Percentiles rank a stretch among this genome's conserved stretches.
Conservation (phyloP, 371 early-diverging fungal species). For the Mortierella sp. region DNA sequence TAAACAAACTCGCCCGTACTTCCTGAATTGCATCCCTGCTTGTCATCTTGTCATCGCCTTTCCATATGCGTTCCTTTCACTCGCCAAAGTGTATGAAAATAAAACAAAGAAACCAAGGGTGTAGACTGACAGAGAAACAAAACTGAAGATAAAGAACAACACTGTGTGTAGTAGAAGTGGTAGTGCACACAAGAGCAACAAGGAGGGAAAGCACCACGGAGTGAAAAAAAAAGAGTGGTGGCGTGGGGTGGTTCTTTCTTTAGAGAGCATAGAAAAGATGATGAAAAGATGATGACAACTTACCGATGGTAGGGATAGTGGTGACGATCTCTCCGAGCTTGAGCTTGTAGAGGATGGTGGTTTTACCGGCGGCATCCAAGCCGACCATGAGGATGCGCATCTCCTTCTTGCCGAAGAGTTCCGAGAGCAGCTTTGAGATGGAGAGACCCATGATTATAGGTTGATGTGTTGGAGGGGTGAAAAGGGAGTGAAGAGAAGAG, state of each 20-base stretch:
- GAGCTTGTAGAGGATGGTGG: constrained; percentile 86
- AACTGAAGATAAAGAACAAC: too few species aligned
- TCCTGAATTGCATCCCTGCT: background rate
- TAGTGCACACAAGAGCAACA: background rate
- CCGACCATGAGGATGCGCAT: constrained; percentile 95
- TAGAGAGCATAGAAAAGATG: constrained; percentile 9
- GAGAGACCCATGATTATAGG: constrained; percentile 66
- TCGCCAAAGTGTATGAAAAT: background rate
- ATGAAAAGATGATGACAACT: constrained; percentile 22
- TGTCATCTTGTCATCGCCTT: background rate
- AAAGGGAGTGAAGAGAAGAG: constrained; percentile 1
- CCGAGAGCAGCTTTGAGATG: constrained; percentile 66
- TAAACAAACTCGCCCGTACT: background rate
- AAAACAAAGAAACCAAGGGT: background rate
- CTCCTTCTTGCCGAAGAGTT: constrained; percentile 78
- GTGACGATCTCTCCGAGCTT: constrained; percentile 98
- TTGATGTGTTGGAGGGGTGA: constrained; percentile 13
- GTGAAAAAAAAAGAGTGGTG: background rate
- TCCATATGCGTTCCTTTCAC: background rate
- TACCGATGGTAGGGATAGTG: constrained; percentile 98
- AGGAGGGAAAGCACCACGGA: background rate
- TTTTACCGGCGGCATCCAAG: constrained; percentile 96
- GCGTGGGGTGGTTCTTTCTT: background rate
- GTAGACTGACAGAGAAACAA: background rate
- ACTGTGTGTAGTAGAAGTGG: too few species aligned